Evolutionary conservation across 257 asterid genomes (phyloP).

Genomic region (Nicotiana benthamiana): DNA sequence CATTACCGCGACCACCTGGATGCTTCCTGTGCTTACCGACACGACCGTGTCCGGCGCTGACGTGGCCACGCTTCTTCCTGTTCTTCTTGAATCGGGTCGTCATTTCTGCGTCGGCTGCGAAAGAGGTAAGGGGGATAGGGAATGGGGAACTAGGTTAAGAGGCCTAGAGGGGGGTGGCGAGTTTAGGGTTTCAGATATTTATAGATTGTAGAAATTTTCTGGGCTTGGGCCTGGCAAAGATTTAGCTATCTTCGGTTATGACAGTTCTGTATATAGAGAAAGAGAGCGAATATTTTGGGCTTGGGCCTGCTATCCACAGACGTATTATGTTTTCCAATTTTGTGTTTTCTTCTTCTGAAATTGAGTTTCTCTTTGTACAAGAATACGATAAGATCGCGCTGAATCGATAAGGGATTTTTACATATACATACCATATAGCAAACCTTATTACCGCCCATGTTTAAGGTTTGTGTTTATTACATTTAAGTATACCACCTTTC

Average conservation of each 20-base stretch:
- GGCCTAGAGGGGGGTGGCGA: background rate
- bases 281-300: too few species aligned
- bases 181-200: constrained; percentile 1
- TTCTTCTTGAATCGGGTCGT: constrained; percentile 68
- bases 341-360: too few species aligned
- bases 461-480: too few species aligned
- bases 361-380: too few species aligned
- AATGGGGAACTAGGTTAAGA: background rate
- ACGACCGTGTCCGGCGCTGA: constrained; percentile 77
- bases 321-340: too few species aligned
- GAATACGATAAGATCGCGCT: too few species aligned
- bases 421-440: too few species aligned
- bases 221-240: background rate
- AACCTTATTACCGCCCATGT: too few species aligned
- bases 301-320: too few species aligned
- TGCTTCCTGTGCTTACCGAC: constrained; percentile 73
- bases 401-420: too few species aligned
- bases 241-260: background rate
- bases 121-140: background rate
- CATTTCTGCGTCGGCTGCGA: constrained; percentile 22
- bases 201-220: background rate
- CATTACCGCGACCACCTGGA: constrained; percentile 77
- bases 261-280: too few species aligned
- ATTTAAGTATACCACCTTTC: too few species aligned
- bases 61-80: constrained; percentile 82